Conservation (phyloP, 805 yeast genomes). For the Wickerhamomyces hampshirensis region DNA sequence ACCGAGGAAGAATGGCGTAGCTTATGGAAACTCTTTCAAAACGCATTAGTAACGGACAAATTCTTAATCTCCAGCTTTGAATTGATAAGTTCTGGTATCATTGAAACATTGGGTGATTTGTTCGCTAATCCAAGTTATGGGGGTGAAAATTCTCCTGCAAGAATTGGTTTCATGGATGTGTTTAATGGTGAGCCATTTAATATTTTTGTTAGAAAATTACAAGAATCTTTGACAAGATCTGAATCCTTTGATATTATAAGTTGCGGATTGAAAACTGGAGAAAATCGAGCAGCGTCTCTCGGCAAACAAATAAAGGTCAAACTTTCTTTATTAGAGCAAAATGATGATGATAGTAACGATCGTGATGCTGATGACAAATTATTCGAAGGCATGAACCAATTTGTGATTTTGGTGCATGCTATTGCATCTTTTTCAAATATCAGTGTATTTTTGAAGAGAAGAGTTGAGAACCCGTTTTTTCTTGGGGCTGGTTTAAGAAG, state of each 20-base stretch:
- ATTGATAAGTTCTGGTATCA: slow-evolving; percentile 62
- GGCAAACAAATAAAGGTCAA: slow-evolving; percentile 66
- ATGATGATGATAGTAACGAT: slow-evolving; percentile 6
- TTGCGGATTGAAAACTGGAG: slow-evolving; percentile 33
- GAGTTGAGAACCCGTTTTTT: slow-evolving; percentile 27
- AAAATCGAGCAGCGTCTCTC: slow-evolving; percentile 52
- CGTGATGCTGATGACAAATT: slow-evolving; percentile 3
- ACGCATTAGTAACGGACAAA: slow-evolving; percentile 27
- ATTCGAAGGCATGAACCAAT: slow-evolving; percentile 23
- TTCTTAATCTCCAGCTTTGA: slow-evolving; percentile 65
- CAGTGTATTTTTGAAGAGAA: slow-evolving; percentile 37
- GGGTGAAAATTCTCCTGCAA: slow-evolving; percentile 30
- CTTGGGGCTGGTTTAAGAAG: slow-evolving; percentile 19
- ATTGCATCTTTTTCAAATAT: slow-evolving; percentile 45
- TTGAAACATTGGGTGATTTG: slow-evolving; percentile 35
- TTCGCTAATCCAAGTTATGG: slow-evolving; percentile 28
- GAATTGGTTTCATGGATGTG: slow-evolving; percentile 39
- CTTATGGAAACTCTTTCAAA: slow-evolving; percentile 36
- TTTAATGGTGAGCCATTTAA: slow-evolving; percentile 34
- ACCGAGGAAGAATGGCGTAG: slow-evolving; percentile 27
- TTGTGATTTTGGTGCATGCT: slow-evolving; percentile 43
- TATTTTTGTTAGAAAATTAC: slow-evolving; percentile 52
- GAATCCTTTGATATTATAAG: slow-evolving; percentile 65
- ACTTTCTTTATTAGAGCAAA: slow-evolving; percentile 37
- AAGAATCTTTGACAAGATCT: slow-evolving; percentile 66